Base-by-base conservation (phyloP, 805 yeast genomes). In the Yarrowia sp. region DNA sequence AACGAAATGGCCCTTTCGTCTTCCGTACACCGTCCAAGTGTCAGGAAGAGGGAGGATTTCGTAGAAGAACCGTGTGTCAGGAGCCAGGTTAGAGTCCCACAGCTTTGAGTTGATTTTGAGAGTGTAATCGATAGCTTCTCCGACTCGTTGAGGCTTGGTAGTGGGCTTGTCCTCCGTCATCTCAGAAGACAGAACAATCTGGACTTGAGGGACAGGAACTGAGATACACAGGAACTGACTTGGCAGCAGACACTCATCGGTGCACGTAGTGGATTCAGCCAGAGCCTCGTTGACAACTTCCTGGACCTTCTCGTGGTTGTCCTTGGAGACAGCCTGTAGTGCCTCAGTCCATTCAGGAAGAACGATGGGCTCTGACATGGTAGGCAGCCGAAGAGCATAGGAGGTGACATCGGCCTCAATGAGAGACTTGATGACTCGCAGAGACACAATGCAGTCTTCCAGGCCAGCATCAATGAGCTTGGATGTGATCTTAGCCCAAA, bases 21-120 rank as follows among this genome's bases (percentile, higher is more conserved):
- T 82, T 0, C 98, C 98, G 7, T 91, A 86, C 5, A 92, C 79
- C 2, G 92, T 75, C 98, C 98, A 94, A 66, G 82, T 84, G 32
- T 92, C 97, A 38, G 81, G 81, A 38, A 82, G 84, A 36, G 84
- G 82, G 16, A 78, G 76, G 0, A 90, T 74, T 16, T 83, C 84
- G 46, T 86, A 79, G 64, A 81, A 81, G 73, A 84, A 86, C 40
- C 72, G 73, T 40, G 78, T 75, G 8, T 69, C 61, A 8, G 64
- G 68, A 12, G 55, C 41, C n/a, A 69, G 71, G 5, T 63, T 43
- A 8, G 48, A 15, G 16, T 40, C 19, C 43, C 67, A 61, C 46
- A 68, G 50, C 42, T 52, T 69, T 2, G 74, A 64, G 41, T 68
- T 52, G 22, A 72, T 46, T 9, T 41, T 68, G 41, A 58, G 48